Conservation (phyloP, 2,329 filamentous ascomycete species). For the Aureobasidium lini region DNA sequence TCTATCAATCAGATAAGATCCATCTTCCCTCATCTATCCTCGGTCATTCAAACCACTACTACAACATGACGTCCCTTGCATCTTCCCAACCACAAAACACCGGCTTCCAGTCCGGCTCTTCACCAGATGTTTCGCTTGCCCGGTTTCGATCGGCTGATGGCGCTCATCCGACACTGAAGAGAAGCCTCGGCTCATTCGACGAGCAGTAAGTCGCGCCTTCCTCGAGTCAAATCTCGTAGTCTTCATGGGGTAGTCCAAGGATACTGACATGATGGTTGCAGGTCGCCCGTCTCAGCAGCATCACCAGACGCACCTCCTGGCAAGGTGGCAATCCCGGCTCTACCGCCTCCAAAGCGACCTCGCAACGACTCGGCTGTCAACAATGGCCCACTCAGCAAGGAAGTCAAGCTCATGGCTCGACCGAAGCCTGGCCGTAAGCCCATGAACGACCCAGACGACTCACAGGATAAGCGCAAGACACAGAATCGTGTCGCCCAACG, state of each 20-base stretch:
- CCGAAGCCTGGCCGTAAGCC: constrained; percentile 79
- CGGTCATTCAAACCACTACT: background rate
- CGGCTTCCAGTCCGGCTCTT: background rate
- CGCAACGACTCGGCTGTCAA: background rate
- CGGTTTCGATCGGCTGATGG: background rate
- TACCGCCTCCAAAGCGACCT: constrained; percentile 2
- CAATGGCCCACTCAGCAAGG: constrained; percentile 11
- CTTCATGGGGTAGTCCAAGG: background rate
- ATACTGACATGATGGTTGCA: background rate
- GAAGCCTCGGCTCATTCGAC: background rate
- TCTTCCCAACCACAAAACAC: background rate
- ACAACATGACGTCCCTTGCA: background rate
- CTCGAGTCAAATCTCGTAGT: background rate
- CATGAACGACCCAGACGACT: constrained; percentile 59
- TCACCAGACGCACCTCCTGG: constrained; percentile 1
- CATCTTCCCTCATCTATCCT: background rate
- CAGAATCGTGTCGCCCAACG: constrained; percentile 91
- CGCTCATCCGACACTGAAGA: background rate
- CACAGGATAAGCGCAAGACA: constrained; percentile 85
- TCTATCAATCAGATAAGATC: constrained; percentile 15
- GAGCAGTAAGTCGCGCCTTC: background rate
- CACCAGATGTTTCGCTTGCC: background rate
- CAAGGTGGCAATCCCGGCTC: constrained; percentile 9
- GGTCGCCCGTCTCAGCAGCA: background rate
- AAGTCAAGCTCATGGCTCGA: constrained; percentile 32